phyloP scores from a whole-genome alignment of 352 stramenopile species.

The Phytophthora quininea region DNA sequence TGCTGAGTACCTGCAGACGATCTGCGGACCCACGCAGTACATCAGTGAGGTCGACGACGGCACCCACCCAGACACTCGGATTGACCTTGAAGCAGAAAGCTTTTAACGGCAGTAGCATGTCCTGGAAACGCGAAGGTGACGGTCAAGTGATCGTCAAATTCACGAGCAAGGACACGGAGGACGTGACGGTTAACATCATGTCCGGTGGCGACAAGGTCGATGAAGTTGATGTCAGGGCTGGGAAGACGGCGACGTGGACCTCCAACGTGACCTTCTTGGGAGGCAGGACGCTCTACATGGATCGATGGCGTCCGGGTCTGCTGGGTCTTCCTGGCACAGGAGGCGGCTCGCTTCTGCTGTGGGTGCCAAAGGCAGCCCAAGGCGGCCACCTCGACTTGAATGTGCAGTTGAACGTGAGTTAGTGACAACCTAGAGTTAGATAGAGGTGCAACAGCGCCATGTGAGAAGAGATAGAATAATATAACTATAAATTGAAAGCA shows the following conservation, averaged over 20 bases:
- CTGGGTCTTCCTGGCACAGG: conserved; percentile 59
- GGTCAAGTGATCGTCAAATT: conserved; percentile 49
- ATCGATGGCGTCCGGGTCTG: conserved; percentile 65
- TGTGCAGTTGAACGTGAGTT: conserved; percentile 56
- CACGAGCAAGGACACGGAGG: conserved; percentile 42
- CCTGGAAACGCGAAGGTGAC: conserved; percentile 46
- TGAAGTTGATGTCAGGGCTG: conserved; percentile 42
- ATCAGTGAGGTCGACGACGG: conserved; percentile 67
- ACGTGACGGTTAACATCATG: conserved; percentile 55
- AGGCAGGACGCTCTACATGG: conserved; percentile 74
- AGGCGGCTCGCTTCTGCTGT: conserved; percentile 67
- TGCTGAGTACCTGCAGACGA: conserved; percentile 56
- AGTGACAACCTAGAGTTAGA: conserved; percentile 8
- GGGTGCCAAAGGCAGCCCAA: conserved; percentile 49
- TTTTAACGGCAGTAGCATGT: conserved; percentile 45
- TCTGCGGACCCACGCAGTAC: conserved; percentile 63
- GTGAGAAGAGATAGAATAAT: conserved; percentile 1
- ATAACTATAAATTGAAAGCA: neutral
- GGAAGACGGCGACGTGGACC: conserved; percentile 36
- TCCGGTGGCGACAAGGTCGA: conserved; percentile 49
- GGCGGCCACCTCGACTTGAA: conserved; percentile 54
- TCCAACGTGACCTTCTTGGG: conserved; percentile 38
- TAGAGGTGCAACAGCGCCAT: neutral
- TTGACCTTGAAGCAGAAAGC: conserved; percentile 45
- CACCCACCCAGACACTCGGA: conserved; percentile 45